phyloP scores from a whole-genome alignment of 345 rosid genomes.

The Rubroshorea leprosula region DNA sequence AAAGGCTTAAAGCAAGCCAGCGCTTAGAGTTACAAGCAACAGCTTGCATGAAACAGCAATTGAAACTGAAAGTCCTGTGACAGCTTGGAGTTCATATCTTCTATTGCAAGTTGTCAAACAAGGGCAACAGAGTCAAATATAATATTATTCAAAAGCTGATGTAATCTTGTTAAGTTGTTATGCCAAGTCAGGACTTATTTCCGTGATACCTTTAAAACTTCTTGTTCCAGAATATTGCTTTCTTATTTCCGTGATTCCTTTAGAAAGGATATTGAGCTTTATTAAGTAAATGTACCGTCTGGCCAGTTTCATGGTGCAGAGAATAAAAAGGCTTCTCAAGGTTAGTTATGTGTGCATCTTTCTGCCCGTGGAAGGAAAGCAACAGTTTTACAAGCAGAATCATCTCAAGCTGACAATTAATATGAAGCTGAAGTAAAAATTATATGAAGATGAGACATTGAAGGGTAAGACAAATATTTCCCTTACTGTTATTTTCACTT shows the following conservation, averaged over 20 bases:
- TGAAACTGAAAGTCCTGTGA: conserved; percentile 13
- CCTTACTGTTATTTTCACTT: neutral
- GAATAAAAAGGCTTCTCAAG: conserved; percentile 40
- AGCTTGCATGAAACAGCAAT: conserved; percentile 19
- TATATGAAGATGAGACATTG: conserved; percentile 33
- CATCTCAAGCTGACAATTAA: conserved; percentile 68
- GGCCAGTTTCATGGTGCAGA: conserved; percentile 24
- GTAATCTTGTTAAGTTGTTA: conserved; percentile 7
- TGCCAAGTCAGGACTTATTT: neutral
- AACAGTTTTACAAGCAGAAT: conserved; percentile 60
- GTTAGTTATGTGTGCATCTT: conserved; percentile 56
- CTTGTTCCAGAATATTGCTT: too few species aligned
- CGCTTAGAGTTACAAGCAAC: conserved; percentile 15
- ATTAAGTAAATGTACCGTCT: neutral
- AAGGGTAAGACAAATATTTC: conserved; percentile 19
- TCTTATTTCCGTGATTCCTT: too few species aligned
- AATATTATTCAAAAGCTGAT: conserved; percentile 12
- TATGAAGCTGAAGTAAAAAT: conserved; percentile 76
- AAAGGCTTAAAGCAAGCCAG: conserved; percentile 31
- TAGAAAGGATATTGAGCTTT: conserved; percentile 4
- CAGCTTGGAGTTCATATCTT: conserved; percentile 16
- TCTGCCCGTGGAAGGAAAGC: conserved; percentile 59
- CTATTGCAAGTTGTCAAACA: conserved; percentile 26
- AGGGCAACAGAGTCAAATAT: conserved; percentile 41
- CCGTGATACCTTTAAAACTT: too few species aligned